phyloP scores from a whole-genome alignment of 345 rosid genomes.

The rapeseed (Brassica napus) region DNA sequence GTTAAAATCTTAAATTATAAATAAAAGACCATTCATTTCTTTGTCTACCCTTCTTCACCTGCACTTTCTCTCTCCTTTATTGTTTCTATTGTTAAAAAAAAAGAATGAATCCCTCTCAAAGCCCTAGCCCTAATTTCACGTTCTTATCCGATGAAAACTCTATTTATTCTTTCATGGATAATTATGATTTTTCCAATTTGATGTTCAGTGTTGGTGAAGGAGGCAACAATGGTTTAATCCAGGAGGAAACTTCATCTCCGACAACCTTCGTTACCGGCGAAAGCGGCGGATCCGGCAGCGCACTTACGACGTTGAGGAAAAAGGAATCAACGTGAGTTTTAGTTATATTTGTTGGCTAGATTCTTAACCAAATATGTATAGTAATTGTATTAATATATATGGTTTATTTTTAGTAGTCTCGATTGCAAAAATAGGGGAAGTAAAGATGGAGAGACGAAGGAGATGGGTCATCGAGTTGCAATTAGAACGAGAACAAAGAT shows the following conservation, averaged over 20 bases:
- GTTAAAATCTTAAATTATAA: slow-evolving; percentile 12
- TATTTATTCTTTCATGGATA: slow-evolving; percentile 35
- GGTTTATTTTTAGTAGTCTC: background rate
- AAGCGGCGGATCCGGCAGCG: slow-evolving; percentile 33
- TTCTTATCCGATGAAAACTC: slow-evolving; percentile 25
- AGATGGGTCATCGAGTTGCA: slow-evolving; percentile 58
- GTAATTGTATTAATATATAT: background rate
- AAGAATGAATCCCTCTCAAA: slow-evolving; percentile 43
- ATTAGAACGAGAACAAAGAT: slow-evolving; percentile 73
- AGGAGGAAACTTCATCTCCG: slow-evolving; percentile 35
- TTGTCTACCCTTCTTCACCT: slow-evolving; percentile 21
- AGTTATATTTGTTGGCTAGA: slow-evolving; percentile 5
- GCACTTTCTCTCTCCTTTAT: slow-evolving; percentile 6
- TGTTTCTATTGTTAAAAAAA: slow-evolving; percentile 11
- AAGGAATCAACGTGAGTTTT: slow-evolving; percentile 48
- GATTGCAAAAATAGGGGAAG: slow-evolving; percentile 29
- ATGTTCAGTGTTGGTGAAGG: slow-evolving; percentile 33
- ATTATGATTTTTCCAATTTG: slow-evolving; percentile 47
- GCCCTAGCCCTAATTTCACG: slow-evolving; percentile 50
- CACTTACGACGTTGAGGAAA: slow-evolving; percentile 37
- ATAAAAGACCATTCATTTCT: background rate
- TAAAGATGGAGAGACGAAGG: slow-evolving; percentile 44
- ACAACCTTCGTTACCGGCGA: slow-evolving; percentile 33
- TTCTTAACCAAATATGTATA: slow-evolving; percentile 23
- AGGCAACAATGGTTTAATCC: slow-evolving; percentile 21